Percentiles rank a stretch among this genome's conserved stretches.
phyloP scores from a whole-genome alignment of 768 basidiomycete genomes.

The Lactarius hengduanensis region DNA sequence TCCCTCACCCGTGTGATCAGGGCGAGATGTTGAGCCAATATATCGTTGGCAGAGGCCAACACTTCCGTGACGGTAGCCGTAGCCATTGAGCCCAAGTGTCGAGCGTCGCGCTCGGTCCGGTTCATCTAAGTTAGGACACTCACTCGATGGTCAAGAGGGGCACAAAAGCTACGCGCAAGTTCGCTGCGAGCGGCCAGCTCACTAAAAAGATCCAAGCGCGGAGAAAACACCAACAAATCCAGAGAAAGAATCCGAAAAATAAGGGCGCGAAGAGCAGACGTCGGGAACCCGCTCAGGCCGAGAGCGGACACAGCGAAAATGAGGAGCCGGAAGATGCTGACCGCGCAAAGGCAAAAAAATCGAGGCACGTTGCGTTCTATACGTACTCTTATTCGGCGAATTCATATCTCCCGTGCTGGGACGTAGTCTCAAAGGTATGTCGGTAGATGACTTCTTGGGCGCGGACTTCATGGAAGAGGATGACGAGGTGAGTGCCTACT shows the following conservation, averaged over 20 bases:
- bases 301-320: conserved; percentile 33
- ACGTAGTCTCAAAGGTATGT: conserved; percentile 51
- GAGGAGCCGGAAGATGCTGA: conserved; percentile 8
- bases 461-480: conserved; percentile 70
- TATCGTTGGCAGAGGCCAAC: conserved; percentile 60
- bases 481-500: conserved; percentile 42
- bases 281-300: conserved; percentile 31
- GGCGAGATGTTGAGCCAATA: conserved; percentile 59
- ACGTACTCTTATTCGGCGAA: neutral
- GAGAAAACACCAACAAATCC: conserved; percentile 74
- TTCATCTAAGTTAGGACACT: neutral
- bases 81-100: neutral
- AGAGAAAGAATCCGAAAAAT: conserved; percentile 66
- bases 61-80: conserved; percentile 40
- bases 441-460: conserved; percentile 74
- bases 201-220: conserved; percentile 83
- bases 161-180: conserved; percentile 82
- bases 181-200: conserved; percentile 83
- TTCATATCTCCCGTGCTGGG: neutral
- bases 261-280: conserved; percentile 37
- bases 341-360: conserved; percentile 28
- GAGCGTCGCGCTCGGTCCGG: conserved; percentile 2
- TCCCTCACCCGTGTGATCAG: conserved; percentile 56
- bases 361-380: conserved; percentile 13
- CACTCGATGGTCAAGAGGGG: conserved; percentile 54